Percentiles rank a stretch among this genome's conserved stretches.
Conservation (phyloP, 495 filamentous ascomycete species). For the Friedmanniomyces simplex region DNA sequence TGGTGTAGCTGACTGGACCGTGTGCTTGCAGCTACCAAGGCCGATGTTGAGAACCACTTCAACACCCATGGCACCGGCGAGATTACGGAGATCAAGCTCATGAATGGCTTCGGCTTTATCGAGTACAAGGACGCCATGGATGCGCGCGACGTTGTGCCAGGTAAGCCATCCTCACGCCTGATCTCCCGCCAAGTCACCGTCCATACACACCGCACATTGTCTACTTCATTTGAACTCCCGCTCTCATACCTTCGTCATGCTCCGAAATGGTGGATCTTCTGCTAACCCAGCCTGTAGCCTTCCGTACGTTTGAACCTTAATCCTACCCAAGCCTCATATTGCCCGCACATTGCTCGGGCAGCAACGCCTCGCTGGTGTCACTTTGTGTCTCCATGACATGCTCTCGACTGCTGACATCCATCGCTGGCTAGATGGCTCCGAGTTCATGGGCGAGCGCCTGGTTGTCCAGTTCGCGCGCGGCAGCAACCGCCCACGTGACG, state of each 20-base stretch:
- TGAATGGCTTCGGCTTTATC: slow-evolving; percentile 99
- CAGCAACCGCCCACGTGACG: slow-evolving; percentile 68
- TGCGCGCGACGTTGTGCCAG: slow-evolving; percentile 92
- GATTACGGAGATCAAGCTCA: slow-evolving; percentile 97
- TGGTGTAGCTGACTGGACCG: slow-evolving; percentile 29
- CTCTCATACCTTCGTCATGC: background rate
- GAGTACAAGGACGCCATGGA: slow-evolving; percentile 98
- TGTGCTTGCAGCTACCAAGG: slow-evolving; percentile 68
- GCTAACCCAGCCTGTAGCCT: slow-evolving; percentile 29
- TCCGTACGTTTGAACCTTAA: slow-evolving; percentile 38
- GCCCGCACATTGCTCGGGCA: slow-evolving; percentile 1
- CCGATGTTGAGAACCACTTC: slow-evolving; percentile 93
- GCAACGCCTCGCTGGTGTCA: background rate
- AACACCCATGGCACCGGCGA: slow-evolving; percentile 88
- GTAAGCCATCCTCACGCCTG: slow-evolving; percentile 42
- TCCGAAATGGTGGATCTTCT: background rate
- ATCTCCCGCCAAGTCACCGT: background rate
- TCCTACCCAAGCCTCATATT: background rate
- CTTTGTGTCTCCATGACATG: slow-evolving; percentile 3
- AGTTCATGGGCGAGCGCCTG: slow-evolving; percentile 93
- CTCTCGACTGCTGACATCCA: slow-evolving; percentile 30
- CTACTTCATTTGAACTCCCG: background rate
- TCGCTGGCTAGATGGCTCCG: slow-evolving; percentile 67
- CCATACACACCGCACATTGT: background rate
- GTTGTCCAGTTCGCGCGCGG: slow-evolving; percentile 97